Conservation (phyloP, 1,139 yeast genomes). For the Blastobotrys malaysiensis region DNA sequence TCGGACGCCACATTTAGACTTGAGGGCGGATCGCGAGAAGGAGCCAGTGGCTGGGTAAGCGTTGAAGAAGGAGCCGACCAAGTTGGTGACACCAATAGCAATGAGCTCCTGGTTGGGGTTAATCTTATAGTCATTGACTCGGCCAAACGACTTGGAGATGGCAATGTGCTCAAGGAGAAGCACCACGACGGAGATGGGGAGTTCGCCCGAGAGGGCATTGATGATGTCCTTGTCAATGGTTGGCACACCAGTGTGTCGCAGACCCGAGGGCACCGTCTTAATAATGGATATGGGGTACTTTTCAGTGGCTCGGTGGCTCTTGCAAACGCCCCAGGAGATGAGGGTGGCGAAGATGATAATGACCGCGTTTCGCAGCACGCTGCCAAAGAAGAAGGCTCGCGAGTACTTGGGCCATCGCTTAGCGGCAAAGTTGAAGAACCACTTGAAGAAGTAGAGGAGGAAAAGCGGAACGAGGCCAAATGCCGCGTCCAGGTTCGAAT, state of each 20-base stretch:
- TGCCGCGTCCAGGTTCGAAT: slow-evolving; percentile 74
- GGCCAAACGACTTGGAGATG: slow-evolving; percentile 87
- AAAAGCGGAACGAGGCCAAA: slow-evolving; percentile 76
- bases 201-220: slow-evolving; percentile 59
- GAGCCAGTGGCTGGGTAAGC: slow-evolving; percentile 98
- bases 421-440: slow-evolving; percentile 48
- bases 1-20: slow-evolving; percentile 91
- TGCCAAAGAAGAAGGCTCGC: slow-evolving; percentile 57
- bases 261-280: slow-evolving; percentile 78
- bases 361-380: slow-evolving; percentile 76
- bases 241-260: slow-evolving; percentile 71
- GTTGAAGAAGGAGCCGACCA: slow-evolving; percentile 84
- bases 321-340: slow-evolving; percentile 59
- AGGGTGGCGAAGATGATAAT: slow-evolving; percentile 73
- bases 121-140: slow-evolving; percentile 85
- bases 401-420: slow-evolving; percentile 60
- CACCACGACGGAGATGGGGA: slow-evolving; percentile 81
- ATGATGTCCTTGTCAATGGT: slow-evolving; percentile 57
- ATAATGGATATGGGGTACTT: slow-evolving; percentile 52
- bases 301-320: slow-evolving; percentile 36
- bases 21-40: slow-evolving; percentile 88
- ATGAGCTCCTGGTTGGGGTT: slow-evolving; percentile 90
- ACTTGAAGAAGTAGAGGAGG: slow-evolving; percentile 64
- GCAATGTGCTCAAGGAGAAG: slow-evolving; percentile 88
- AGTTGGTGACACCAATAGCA: slow-evolving; percentile 89